These are phyloP conservation scores for Epithemia pelagica DNA, from an alignment of 108 stramenopile genomes.

Conservation along the genomic window DNA sequence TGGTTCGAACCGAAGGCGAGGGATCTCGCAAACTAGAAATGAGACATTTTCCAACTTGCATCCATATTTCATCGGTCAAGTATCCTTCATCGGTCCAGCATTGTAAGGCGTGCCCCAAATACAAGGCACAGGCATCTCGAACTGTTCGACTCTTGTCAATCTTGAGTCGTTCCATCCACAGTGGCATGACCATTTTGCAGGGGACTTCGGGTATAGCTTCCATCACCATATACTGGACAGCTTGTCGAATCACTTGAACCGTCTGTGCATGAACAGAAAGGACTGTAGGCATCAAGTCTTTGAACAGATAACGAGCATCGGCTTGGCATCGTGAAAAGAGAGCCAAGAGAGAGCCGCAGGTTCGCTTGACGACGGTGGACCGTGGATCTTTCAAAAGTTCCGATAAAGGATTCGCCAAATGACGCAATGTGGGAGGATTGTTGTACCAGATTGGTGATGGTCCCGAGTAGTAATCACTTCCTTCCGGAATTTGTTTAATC, in stretches of 20 bases:
- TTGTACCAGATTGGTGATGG: conserved; percentile 61
- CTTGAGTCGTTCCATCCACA: conserved; percentile 63
- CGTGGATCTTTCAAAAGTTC: conserved; percentile 61
- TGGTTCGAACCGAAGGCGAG: conserved; percentile 48
- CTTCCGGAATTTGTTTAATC: conserved; percentile 44
- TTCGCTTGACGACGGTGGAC: conserved; percentile 71
- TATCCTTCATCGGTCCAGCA: conserved; percentile 47
- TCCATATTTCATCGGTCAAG: conserved; percentile 39
- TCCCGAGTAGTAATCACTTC: conserved; percentile 4
- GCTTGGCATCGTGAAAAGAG: conserved; percentile 34
- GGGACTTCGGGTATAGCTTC: conserved; percentile 46
- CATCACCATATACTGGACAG: conserved; percentile 50
- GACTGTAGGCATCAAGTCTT: conserved; percentile 63
- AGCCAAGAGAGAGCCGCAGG: conserved; percentile 38
- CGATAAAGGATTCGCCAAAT: conserved; percentile 43
- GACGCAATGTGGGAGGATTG: conserved; percentile 49
- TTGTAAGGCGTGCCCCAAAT: conserved; percentile 46
- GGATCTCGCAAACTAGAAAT: conserved; percentile 58
- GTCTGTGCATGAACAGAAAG: conserved; percentile 69
- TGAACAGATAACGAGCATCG: conserved; percentile 47
- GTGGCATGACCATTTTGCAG: conserved; percentile 62
- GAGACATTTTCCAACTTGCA: conserved; percentile 50
- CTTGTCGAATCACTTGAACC: conserved; percentile 64
- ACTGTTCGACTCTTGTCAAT: conserved; percentile 61
- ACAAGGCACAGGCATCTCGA: conserved; percentile 72